phyloP scores from a whole-genome alignment of 306 rosid species.

The Neltuma alba region DNA sequence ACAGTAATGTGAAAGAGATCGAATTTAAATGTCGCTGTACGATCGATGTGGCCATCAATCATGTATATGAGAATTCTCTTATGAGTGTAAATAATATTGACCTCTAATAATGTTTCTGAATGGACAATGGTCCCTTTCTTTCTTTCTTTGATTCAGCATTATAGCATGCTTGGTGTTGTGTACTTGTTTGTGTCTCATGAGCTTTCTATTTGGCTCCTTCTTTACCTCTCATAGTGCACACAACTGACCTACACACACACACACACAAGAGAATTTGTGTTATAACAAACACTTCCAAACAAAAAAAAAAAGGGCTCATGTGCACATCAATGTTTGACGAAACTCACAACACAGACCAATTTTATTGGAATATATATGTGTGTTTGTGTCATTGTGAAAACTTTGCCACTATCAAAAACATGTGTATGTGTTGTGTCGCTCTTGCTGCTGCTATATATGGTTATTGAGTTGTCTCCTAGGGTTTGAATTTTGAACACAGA shows the following conservation, averaged over 20 bases:
- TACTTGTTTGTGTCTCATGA: background rate
- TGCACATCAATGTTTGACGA: background rate
- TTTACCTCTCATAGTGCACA: conserved; percentile 44
- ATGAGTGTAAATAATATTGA: conserved; percentile 2
- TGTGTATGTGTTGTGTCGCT: background rate
- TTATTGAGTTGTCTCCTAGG: background rate
- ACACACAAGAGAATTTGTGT: background rate
- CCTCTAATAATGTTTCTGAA: conserved; percentile 21
- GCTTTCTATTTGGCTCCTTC: conserved; percentile 40
- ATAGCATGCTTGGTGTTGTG: background rate
- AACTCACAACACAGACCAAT: background rate
- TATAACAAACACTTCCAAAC: background rate
- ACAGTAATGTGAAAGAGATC: background rate
- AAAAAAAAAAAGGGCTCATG: background rate
- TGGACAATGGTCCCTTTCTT: conserved; percentile 42
- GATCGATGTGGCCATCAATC: background rate
- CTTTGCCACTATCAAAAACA: background rate
- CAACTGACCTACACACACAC: background rate
- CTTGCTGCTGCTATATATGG: too few species aligned
- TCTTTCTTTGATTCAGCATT: background rate
- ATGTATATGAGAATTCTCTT: background rate
- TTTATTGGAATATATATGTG: background rate
- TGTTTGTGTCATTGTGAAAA: background rate
- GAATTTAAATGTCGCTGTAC: background rate
- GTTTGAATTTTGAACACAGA: background rate